A percentile compares a stretch with the other conserved stretches of the same genome.
phyloP scores from a whole-genome alignment of 192 early-diverging fungal species.

The Chytriomyces hyalinus region DNA sequence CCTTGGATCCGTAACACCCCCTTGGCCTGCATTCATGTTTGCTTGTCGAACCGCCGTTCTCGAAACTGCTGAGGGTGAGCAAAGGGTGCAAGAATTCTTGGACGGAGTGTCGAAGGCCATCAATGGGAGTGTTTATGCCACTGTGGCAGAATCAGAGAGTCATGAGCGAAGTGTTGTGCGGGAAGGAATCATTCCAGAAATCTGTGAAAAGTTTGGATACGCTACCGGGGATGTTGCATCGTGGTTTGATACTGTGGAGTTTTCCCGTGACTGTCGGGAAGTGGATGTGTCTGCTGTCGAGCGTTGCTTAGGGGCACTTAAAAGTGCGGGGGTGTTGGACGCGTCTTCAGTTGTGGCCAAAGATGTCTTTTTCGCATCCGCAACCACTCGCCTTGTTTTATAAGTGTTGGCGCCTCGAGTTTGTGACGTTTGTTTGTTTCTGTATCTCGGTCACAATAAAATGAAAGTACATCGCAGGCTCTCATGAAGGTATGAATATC shows the following conservation, averaged over 20 bases:
- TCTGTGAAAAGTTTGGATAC: constrained; percentile 60
- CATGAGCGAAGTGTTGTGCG: constrained; percentile 42
- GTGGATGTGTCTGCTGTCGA: constrained; percentile 53
- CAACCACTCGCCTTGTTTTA: neutral
- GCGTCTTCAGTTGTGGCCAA: neutral
- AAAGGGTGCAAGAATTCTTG: constrained; percentile 37
- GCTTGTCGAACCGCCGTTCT: constrained; percentile 57
- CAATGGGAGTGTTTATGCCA: constrained; percentile 49
- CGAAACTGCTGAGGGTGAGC: constrained; percentile 25
- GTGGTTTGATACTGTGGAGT: constrained; percentile 70
- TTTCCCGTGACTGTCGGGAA: constrained; percentile 49
- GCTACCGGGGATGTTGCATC: constrained; percentile 61
- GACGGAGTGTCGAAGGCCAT: constrained; percentile 52
- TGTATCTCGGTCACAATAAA: too few species aligned
- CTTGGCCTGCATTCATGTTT: constrained; percentile 88
- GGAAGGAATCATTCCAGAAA: constrained; percentile 18
- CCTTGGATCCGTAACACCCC: constrained; percentile 80
- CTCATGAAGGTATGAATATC: too few species aligned
- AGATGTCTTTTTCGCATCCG: neutral
- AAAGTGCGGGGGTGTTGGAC: constrained; percentile 58
- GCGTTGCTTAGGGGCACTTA: constrained; percentile 55
- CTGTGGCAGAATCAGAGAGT: constrained; percentile 31
- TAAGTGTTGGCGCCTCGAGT: neutral
- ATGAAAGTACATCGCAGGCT: too few species aligned
- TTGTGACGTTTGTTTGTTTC: too few species aligned